Evolutionary conservation across 257 asterid species (phyloP), one percentile per base, ranked within the genome.

Genomic region (Plectranthus barbatus): DNA sequence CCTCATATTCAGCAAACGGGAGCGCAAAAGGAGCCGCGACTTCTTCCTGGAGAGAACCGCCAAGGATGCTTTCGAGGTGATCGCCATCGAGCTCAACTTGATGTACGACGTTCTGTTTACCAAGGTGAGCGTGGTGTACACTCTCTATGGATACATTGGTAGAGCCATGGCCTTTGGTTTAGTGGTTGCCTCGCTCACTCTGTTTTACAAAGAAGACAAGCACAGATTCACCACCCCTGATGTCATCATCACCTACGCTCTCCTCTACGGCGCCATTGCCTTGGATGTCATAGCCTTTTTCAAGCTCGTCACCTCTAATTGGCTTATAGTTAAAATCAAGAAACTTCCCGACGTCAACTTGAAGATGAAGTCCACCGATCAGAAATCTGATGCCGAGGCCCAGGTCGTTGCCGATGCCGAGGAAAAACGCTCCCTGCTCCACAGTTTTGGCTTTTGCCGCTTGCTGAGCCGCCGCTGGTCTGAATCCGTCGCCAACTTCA

Each of bases 51-150:
- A 63, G 51, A 69, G 81, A 37, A 33, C 65, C 0, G 61, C 80
- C 0, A 19, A 33, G 7, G 86, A 82, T 42, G 93, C 89, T 13
- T 81, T 85, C 21, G 41, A 49, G 8, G 78, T 85, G 5, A 64
- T 85, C 0, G 82, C 72, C 50, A 74, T 68, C 14, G 93, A 82
- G 68, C 86, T 85, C 31, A 84, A 70, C 15, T 80, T 84, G 76
- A 66, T 84, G 36, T 84, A 81, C 26, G 91, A 81, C 1, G 81
- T 67, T 6, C 74, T 84, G 29, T 81, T 62, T 34, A 81, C 88
- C 4, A 84, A 84, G 74, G 69, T 72, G 2, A 66, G 51, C 0
- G 73, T 75, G 5, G 79, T 74, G 3, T 69, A 77, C 71, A 65
- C 61, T n/a, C n/a, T n/a, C n/a, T n/a, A n/a, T 0, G 81, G 86